Evolutionary conservation across 2,329 filamentous ascomycete genomes (phyloP).

Genomic region (Hymenoscyphus fraxineus): DNA sequence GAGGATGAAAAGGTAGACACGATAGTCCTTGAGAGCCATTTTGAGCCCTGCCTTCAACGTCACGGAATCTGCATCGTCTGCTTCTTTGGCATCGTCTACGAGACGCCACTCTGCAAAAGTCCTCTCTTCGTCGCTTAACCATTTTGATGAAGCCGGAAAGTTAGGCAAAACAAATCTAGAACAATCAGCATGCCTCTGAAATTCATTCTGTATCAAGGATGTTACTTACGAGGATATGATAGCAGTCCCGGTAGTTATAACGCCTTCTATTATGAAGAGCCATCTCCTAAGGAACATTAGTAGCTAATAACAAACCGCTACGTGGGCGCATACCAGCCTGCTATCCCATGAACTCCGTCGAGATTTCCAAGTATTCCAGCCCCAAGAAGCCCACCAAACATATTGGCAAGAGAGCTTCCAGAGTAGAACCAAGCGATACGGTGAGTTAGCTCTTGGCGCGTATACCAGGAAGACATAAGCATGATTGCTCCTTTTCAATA

Average conservation of each 20-base stretch:
- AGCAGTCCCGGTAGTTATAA: constrained; percentile 40
- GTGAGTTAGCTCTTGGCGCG: constrained; percentile 41
- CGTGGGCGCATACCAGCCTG: constrained; percentile 40
- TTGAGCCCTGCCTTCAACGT: constrained; percentile 44
- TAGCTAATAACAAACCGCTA: not conserved
- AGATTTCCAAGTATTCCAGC: constrained; percentile 46
- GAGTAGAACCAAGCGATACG: constrained; percentile 46
- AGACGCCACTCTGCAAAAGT: constrained; percentile 51
- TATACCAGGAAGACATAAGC: constrained; percentile 46
- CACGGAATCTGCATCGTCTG: constrained; percentile 40
- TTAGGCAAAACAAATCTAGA: constrained; percentile 44
- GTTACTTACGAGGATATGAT: constrained; percentile 25
- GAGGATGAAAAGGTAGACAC: constrained; percentile 49
- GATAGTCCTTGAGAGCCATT: constrained; percentile 46
- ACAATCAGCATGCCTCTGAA: not conserved
- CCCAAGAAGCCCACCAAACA: constrained; percentile 49
- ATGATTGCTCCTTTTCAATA: constrained; percentile 38
- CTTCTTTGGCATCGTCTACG: constrained; percentile 45
- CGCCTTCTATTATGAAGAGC: constrained; percentile 47
- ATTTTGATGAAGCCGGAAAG: constrained; percentile 50
- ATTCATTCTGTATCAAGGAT: not conserved
- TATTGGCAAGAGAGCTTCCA: constrained; percentile 42
- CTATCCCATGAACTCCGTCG: constrained; percentile 44
- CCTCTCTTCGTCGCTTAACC: constrained; percentile 50
- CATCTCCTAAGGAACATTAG: constrained; percentile 35